Percentiles rank a stretch among this genome's conserved stretches.
Evolutionary conservation across 345 rosid genomes (phyloP).

Genomic region (Eucalyptus tenuipes): DNA sequence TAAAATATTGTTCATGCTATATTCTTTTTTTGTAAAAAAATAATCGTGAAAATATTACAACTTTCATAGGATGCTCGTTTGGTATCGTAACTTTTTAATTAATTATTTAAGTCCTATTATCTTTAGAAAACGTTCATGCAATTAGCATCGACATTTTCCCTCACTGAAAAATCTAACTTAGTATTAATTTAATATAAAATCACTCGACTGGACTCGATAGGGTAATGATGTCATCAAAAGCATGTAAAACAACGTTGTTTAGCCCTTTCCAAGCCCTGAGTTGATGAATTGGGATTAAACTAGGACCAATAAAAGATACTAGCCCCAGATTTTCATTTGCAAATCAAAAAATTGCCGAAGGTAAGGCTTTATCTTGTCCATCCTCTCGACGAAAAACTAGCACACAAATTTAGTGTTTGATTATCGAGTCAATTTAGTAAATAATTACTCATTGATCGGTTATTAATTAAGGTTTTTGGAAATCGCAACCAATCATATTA

Average conservation of each 20-base stretch:
- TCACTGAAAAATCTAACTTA: not conserved
- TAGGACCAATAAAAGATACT: not conserved
- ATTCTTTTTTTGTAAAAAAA: not conserved
- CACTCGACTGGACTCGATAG: fast-evolving
- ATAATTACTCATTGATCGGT: not conserved
- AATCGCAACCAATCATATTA: not conserved
- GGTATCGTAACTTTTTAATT: not conserved
- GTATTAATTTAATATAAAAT: not conserved
- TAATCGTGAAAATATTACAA: not conserved
- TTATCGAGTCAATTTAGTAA: not conserved
- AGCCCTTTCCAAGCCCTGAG: not conserved
- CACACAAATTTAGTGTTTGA: not conserved
- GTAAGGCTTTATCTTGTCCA: not conserved
- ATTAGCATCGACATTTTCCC: not conserved
- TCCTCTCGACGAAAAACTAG: not conserved
- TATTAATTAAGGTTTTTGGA: not conserved
- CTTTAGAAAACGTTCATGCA: not conserved
- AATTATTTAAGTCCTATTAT: not conserved
- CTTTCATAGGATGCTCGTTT: not conserved
- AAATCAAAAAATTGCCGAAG: not conserved
- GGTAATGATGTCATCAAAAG: not conserved
- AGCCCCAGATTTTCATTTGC: not conserved
- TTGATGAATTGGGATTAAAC: not conserved
- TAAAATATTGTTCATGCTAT: no score
- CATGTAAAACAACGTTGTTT: fast-evolving